Percentiles rank a stretch among this genome's conserved stretches.
Conservation (phyloP, 164 flowering plant species). For the Annona cherimola region DNA sequence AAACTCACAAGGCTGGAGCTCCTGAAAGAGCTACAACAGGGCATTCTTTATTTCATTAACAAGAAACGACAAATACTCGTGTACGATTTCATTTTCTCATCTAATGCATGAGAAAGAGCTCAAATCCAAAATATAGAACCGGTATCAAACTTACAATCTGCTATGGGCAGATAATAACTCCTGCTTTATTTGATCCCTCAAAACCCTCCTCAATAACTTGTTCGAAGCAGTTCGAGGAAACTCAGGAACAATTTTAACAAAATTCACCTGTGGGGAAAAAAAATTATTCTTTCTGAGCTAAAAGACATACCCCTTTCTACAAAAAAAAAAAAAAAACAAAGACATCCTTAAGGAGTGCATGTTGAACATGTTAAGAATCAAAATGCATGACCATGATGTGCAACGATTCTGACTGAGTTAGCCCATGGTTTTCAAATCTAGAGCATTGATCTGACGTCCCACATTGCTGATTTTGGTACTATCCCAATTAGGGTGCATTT, state of each 20-base stretch:
- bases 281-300: background rate
- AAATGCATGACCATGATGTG: background rate
- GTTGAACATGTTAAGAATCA: background rate
- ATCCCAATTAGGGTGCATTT: too few species aligned
- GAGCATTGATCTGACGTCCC: background rate
- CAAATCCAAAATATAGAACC: background rate
- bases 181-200: slow-evolving; percentile 64
- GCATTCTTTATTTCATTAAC: too few species aligned
- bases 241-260: slow-evolving; percentile 68
- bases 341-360: background rate
- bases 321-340: background rate
- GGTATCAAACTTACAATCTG: slow-evolving; percentile 13
- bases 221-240: slow-evolving; percentile 92
- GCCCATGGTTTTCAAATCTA: background rate
- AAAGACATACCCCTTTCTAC: background rate
- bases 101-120: background rate
- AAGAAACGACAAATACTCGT: too few species aligned
- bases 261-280: slow-evolving; percentile 51
- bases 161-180: slow-evolving; percentile 50
- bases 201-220: slow-evolving; percentile 74
- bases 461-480: background rate
- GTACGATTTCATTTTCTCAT: too few species aligned
- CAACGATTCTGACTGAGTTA: too few species aligned
- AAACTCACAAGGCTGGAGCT: too few species aligned
- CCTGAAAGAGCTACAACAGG: too few species aligned